Evolutionary conservation across 768 basidiomycete species (phyloP).

Genomic region (Trametes villosa): DNA sequence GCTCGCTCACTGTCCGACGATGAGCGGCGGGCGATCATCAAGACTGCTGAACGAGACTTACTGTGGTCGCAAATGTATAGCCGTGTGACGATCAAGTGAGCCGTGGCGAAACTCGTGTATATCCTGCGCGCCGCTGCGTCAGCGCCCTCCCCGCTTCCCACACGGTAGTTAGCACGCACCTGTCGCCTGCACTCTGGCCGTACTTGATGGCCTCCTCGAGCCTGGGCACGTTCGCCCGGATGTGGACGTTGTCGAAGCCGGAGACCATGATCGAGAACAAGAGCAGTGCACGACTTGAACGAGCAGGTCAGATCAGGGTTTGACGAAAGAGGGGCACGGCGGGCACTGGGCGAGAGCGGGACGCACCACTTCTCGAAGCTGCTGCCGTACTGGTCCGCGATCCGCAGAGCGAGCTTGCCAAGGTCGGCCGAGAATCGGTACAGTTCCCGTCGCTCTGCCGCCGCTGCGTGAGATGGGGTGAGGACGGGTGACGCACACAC

Average conservation of each 20-base stretch:
- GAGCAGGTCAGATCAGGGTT: neutral
- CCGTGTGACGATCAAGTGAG: constrained; percentile 56
- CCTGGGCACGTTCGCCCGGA: constrained; percentile 62
- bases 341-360: neutral
- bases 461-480: constrained; percentile 32
- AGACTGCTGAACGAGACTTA: constrained; percentile 37
- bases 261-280: constrained; percentile 66
- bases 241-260: constrained; percentile 67
- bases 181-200: constrained; percentile 69
- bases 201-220: constrained; percentile 67
- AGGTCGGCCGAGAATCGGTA: constrained; percentile 73
- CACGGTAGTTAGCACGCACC: constrained; percentile 40
- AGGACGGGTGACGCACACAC: neutral
- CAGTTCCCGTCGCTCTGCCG: constrained; percentile 63
- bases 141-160: neutral
- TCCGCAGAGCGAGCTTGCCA: constrained; percentile 65
- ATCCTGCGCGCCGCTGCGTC: constrained; percentile 43
- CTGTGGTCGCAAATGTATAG: constrained; percentile 66
- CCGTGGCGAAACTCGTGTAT: constrained; percentile 62
- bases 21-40: neutral
- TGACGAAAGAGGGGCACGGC: neutral
- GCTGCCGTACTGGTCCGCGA: constrained; percentile 67
- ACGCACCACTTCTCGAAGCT: constrained; percentile 69
- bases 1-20: constrained; percentile 54
- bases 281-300: constrained; percentile 58